A percentile compares a stretch with the other conserved stretches of the same genome.
phyloP scores from a whole-genome alignment of 768 basidiomycete species.

The Calocybe cyanea region DNA sequence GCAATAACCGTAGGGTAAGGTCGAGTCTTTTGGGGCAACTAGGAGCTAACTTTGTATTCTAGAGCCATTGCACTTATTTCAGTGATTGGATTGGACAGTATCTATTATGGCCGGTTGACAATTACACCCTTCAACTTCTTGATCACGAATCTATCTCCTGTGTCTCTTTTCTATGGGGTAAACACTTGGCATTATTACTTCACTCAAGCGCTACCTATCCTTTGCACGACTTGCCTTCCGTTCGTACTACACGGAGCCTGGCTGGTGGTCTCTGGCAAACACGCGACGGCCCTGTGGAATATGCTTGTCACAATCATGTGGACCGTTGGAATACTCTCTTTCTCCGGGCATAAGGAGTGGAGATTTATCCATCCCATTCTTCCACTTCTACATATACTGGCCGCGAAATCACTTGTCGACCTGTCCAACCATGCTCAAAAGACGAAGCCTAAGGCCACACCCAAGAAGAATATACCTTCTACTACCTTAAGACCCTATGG shows the following conservation, averaged over 20 bases:
- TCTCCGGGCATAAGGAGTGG: slow-evolving; percentile 95
- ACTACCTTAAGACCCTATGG: not conserved
- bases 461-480: not conserved
- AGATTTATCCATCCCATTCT: slow-evolving; percentile 91
- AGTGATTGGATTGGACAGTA: slow-evolving; percentile 56
- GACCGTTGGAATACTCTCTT: slow-evolving; percentile 68
- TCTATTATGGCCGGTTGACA: slow-evolving; percentile 63
- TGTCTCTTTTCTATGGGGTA: slow-evolving; percentile 91
- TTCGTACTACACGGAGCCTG: slow-evolving; percentile 64
- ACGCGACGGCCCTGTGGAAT: slow-evolving; percentile 29
- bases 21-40: not conserved
- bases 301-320: slow-evolving; percentile 54
- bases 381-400: slow-evolving; percentile 78
- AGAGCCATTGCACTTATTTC: slow-evolving; percentile 23
- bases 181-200: slow-evolving; percentile 89
- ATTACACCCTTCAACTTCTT: slow-evolving; percentile 84
- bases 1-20: slow-evolving; percentile 41
- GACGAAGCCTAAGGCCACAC: slow-evolving; percentile 4
- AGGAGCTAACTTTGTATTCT: slow-evolving; percentile 1
- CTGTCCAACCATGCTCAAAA: slow-evolving; percentile 21
- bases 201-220: slow-evolving; percentile 78
- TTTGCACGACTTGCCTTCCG: slow-evolving; percentile 71
- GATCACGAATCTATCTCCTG: slow-evolving; percentile 72
- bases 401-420: slow-evolving; percentile 66
- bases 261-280: slow-evolving; percentile 24